These are phyloP conservation scores for Trichoderma simmonsii DNA, from an alignment of 2,329 filamentous ascomycete species.

Conservation along the genomic window DNA sequence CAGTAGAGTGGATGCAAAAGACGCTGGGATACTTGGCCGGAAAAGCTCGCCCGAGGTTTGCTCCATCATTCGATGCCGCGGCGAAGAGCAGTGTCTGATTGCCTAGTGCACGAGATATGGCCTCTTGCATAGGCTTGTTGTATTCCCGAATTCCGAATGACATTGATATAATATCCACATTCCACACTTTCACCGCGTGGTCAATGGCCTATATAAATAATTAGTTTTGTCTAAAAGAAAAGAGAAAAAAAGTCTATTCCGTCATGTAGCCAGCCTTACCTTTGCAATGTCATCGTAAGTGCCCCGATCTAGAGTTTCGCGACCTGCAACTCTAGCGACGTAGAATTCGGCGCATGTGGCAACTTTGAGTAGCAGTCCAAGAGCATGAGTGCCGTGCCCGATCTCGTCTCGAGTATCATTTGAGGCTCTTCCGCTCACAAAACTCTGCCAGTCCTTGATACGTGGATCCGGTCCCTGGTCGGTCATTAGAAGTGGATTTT, in stretches of 20 bases:
- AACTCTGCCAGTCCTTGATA: not conserved
- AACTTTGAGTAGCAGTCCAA: not conserved
- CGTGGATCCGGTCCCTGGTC: not conserved
- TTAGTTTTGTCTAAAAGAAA: not conserved
- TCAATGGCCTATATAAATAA: not conserved
- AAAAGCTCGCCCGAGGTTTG: not conserved
- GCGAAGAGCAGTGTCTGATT: not conserved
- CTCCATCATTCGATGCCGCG: slow-evolving; percentile 2
- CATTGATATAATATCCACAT: slow-evolving; percentile 5
- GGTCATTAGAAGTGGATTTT: not conserved
- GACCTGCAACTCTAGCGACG: not conserved
- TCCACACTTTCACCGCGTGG: not conserved
- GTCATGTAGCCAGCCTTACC: not conserved
- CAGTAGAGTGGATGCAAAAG: slow-evolving; percentile 6
- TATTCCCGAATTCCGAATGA: not conserved
- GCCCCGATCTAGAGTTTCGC: not conserved
- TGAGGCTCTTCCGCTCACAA: not conserved
- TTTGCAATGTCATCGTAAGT: slow-evolving; percentile 1
- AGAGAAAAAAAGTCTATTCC: not conserved
- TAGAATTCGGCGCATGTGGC: not conserved
- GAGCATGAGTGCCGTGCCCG: slow-evolving; percentile 1
- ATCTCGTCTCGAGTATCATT: not conserved
- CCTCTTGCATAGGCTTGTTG: not conserved
- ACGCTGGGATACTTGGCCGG: not conserved
- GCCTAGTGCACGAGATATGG: not conserved